Percentiles rank a stretch among this genome's conserved stretches.
Conservation (phyloP, 495 filamentous ascomycete genomes). For the Acidomyces sp. region DNA sequence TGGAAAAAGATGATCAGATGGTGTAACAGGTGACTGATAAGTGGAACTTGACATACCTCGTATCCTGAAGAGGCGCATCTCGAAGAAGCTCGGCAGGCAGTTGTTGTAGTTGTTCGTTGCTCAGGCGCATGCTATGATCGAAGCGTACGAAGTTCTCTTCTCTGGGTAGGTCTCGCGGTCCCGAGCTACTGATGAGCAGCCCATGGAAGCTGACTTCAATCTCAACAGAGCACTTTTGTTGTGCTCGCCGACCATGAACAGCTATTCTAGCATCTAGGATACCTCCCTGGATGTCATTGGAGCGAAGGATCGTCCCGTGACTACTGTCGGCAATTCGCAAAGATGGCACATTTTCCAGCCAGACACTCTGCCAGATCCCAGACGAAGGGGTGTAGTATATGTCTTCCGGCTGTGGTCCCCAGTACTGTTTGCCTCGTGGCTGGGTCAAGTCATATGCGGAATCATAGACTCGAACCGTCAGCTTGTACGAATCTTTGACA, state of each 20-base stretch:
- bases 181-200: slow-evolving; percentile 8
- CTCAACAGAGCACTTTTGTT: slow-evolving; percentile 16
- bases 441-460: slow-evolving; percentile 22
- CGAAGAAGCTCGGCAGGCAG: slow-evolving; percentile 10
- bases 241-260: slow-evolving; percentile 15
- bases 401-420: slow-evolving; percentile 18
- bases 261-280: slow-evolving; percentile 18
- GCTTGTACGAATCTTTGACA: neutral
- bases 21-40: too few relatives aligned
- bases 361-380: slow-evolving; percentile 23
- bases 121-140: slow-evolving; percentile 17
- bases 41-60: too few relatives aligned
- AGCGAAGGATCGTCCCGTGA: slow-evolving; percentile 20
- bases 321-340: slow-evolving; percentile 20
- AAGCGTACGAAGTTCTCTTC: slow-evolving; percentile 14
- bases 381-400: slow-evolving; percentile 23
- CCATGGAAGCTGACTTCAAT: slow-evolving; percentile 16
- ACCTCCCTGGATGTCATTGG: slow-evolving; percentile 23
- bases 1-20: too few relatives aligned
- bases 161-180: slow-evolving; percentile 5
- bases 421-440: slow-evolving; percentile 23
- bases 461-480: slow-evolving; percentile 25
- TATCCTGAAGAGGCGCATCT: slow-evolving; percentile 5
- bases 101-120: slow-evolving; percentile 2
- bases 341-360: slow-evolving; percentile 20